Base-by-base conservation (phyloP, 495 filamentous ascomycete species). In the Penicillium ochrochloron region DNA sequence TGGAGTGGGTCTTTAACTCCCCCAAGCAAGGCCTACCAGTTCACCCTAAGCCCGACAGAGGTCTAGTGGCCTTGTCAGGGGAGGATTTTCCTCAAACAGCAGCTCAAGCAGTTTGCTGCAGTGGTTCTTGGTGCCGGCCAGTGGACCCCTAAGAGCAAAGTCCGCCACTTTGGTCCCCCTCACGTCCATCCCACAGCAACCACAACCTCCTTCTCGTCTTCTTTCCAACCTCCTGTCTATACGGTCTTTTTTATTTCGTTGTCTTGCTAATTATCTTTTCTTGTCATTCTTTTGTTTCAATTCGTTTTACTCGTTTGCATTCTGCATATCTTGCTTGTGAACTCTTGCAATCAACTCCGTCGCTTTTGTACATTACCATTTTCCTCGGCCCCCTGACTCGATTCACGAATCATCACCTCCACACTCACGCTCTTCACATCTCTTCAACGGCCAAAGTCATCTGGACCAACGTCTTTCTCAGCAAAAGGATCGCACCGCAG, bases 151-250 rank as follows among this genome's bases (percentile, higher is more conserved):
- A 17, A 41, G 14, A 15, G 14, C 27, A 12, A 14, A 56, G 52
- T 58, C 54, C 54, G 59, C 64, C 53, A 57, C 64, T 14, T 41
- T 41, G 37, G 70, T 65, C 68, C 68, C 56, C 62, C 63, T 63
- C 67, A 59, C 64, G 58, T 48, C 44, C 21, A 48, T 23, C 44
- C 8, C 44, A 48, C 44, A 3, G 51, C 25, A 33, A 14, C 21
- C 53, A 27, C 25, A 33, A 14, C 21, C 53, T 39, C 57, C 71
- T 54, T 33, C 63, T 57, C 8, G 31, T 48, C 65, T 63, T 52
- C 59, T 55, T 70, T 69, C 54, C 68, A 65, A 70, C 73, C 64
- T 69, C 64, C 46, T 59, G 52, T 19, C 31, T 34, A 25, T 17
- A 14, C 63, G 31, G 33, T 61, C 31, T 61, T 50, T 59, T 54